Evolutionary conservation across 331 rosid genomes (phyloP).

Genomic region (Prunus yedoensis): DNA sequence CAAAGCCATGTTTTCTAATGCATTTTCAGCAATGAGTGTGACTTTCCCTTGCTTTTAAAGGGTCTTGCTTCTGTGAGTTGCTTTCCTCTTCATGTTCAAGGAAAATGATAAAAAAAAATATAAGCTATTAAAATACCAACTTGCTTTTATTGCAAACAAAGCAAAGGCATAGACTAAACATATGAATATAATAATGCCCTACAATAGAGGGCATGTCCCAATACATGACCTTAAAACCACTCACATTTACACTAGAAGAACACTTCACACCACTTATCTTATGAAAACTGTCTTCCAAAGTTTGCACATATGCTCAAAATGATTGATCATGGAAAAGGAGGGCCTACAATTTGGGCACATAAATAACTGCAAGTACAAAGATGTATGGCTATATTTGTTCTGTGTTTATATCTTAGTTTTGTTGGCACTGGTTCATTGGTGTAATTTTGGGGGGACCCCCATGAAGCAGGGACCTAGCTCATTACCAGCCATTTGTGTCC

Average conservation of each 20-base stretch:
- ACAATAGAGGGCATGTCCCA: background rate
- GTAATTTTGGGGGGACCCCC: background rate
- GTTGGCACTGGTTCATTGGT: background rate
- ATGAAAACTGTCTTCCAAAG: background rate
- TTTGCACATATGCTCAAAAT: background rate
- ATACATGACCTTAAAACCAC: background rate
- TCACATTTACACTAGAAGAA: background rate
- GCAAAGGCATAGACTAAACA: constrained; percentile 17
- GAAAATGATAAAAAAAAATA: constrained; percentile 31
- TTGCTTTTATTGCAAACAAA: constrained; percentile 54
- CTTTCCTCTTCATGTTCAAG: constrained; percentile 23
- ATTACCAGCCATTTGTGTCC: background rate
- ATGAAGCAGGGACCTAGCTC: background rate
- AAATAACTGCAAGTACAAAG: background rate
- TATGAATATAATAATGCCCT: background rate
- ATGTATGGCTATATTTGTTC: background rate
- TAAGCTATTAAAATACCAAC: constrained; percentile 5
- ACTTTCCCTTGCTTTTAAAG: background rate
- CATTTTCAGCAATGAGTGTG: constrained; percentile 13
- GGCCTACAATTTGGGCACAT: background rate
- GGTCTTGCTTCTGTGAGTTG: constrained; percentile 13
- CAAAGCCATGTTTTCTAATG: background rate
- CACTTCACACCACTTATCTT: background rate
- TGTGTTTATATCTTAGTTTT: background rate
- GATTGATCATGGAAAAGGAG: background rate